These are phyloP conservation scores for Stagonosporopsis vannaccii DNA, from an alignment of 2,329 filamentous ascomycete genomes.

Conservation along the genomic window DNA sequence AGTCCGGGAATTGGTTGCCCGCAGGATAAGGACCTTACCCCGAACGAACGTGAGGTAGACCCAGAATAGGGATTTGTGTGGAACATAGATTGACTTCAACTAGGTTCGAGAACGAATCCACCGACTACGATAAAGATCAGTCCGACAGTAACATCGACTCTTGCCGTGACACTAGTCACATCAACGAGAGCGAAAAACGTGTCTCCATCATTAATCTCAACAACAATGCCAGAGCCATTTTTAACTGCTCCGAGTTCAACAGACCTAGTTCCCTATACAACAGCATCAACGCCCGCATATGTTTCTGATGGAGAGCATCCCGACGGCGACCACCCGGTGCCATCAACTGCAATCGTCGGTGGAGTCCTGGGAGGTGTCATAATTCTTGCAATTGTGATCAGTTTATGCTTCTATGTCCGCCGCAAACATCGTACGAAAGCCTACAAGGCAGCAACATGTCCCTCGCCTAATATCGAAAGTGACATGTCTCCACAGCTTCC, in stretches of 20 bases:
- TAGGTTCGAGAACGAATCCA: neutral
- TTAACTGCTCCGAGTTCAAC: neutral
- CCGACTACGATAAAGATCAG: neutral
- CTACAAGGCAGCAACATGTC: constrained; percentile 32
- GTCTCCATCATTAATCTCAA: neutral
- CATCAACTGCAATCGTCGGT: constrained; percentile 33
- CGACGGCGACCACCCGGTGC: neutral
- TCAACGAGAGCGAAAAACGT: neutral
- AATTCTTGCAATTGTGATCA: constrained; percentile 13
- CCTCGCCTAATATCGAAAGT: constrained; percentile 29
- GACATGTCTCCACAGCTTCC: constrained; percentile 38
- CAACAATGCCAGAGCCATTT: neutral
- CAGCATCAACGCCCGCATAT: constrained; percentile 1
- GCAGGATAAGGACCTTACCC: constrained; percentile 26
- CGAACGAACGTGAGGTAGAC: constrained; percentile 26
- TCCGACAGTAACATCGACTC: neutral
- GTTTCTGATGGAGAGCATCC: neutral
- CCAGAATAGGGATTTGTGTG: neutral
- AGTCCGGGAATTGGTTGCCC: constrained; percentile 28
- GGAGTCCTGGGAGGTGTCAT: constrained; percentile 31
- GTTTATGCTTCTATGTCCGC: constrained; percentile 22
- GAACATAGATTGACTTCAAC: neutral
- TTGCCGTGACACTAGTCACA: neutral
- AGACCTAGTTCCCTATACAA: neutral
- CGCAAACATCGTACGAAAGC: constrained; percentile 26